These are phyloP conservation scores for Beauveria pseudobassiana DNA, from an alignment of 2,329 filamentous ascomycete species.

Conservation along the genomic window DNA sequence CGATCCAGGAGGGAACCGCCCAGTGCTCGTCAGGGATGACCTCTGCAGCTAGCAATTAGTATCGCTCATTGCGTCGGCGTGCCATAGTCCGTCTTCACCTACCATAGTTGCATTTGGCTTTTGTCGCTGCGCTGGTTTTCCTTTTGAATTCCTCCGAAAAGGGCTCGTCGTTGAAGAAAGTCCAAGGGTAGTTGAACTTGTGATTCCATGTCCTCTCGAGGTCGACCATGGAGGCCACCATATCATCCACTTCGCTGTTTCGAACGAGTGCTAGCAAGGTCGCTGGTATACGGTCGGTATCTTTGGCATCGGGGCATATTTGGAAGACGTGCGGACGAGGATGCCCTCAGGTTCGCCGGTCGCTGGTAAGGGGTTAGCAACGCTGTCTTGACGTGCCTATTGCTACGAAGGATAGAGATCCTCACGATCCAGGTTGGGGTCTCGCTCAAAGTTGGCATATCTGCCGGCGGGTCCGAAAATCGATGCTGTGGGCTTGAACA, in stretches of 20 bases:
- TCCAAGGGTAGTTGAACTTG: conserved; percentile 99
- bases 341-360: conserved; percentile 76
- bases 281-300: conserved; percentile 83
- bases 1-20: conserved; percentile 88
- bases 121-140: conserved; percentile 72
- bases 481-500: conserved; percentile 53
- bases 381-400: background rate
- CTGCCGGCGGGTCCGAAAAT: conserved; percentile 33
- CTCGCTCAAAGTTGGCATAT: conserved; percentile 57
- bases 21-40: conserved; percentile 92
- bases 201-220: conserved; percentile 92
- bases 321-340: conserved; percentile 64
- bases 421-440: conserved; percentile 84
- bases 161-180: conserved; percentile 94
- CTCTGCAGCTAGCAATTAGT: conserved; percentile 42
- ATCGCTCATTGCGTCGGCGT: background rate
- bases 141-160: conserved; percentile 91
- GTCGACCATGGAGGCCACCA: conserved; percentile 84
- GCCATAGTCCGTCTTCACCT: conserved; percentile 20
- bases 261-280: conserved; percentile 87
- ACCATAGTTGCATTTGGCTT: conserved; percentile 83
- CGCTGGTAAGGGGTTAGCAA: conserved; percentile 41
- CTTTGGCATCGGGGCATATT: conserved; percentile 68
- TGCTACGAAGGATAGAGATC: conserved; percentile 14
- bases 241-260: conserved; percentile 78